These are phyloP conservation scores for Pestalotiopsis sp. DNA, from an alignment of 2,329 filamentous ascomycete genomes.

Conservation along the genomic window DNA sequence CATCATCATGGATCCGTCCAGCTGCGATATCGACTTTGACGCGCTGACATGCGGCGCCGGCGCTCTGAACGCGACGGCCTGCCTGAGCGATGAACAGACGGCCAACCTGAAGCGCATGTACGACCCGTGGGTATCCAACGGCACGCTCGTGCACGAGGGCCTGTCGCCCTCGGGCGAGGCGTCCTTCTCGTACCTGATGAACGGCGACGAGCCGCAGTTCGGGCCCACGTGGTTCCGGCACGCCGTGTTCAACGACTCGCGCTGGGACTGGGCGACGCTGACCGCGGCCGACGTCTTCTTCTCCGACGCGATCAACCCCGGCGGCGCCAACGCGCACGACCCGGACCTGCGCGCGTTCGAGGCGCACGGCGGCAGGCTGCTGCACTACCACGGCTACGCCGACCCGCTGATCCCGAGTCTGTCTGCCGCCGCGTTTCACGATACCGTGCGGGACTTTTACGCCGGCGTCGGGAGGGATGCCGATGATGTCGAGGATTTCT, in stretches of 20 bases:
- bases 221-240: slow-evolving; percentile 45
- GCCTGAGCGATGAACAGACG: slow-evolving; percentile 46
- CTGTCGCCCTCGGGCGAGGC: slow-evolving; percentile 17
- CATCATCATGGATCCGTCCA: slow-evolving; percentile 39
- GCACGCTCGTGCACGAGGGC: slow-evolving; percentile 16
- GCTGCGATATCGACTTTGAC: slow-evolving; percentile 38
- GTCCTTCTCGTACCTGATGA: slow-evolving; percentile 10
- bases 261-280: slow-evolving; percentile 38
- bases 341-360: slow-evolving; percentile 38
- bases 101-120: slow-evolving; percentile 43
- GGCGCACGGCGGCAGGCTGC: slow-evolving; percentile 42
- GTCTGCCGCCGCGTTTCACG: slow-evolving; percentile 47
- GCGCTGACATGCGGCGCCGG: slow-evolving; percentile 34
- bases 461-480: slow-evolving; percentile 25
- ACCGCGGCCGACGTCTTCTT: slow-evolving; percentile 37
- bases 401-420: slow-evolving; percentile 45
- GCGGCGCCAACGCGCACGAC: slow-evolving; percentile 18
- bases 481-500: slow-evolving; percentile 28
- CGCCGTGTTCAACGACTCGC: slow-evolving; percentile 46
- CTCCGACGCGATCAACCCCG: slow-evolving; percentile 15
- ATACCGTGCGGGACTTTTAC: slow-evolving; percentile 40
- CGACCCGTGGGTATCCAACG: slow-evolving; percentile 1
- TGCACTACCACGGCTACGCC: slow-evolving; percentile 46
- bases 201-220: slow-evolving; percentile 13
- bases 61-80: slow-evolving; percentile 31